phyloP scores from a whole-genome alignment of 305 asterid genomes.

The Fraxinus sp. region DNA sequence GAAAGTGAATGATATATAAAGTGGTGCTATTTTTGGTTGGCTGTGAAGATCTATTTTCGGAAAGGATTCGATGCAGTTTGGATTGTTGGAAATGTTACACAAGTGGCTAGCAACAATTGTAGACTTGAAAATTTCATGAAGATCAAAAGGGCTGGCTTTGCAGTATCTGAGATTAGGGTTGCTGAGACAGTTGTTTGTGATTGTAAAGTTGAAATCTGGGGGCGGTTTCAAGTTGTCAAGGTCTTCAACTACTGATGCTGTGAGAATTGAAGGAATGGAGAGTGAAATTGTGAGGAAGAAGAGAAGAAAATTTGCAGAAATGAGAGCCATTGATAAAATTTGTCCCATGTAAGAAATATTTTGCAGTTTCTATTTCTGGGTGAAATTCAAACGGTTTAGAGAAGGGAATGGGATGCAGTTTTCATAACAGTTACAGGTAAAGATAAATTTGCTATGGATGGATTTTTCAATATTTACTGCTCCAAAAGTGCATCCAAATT shows the following conservation, averaged over 20 bases:
- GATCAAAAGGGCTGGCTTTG: slow-evolving; percentile 41
- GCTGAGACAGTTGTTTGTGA: slow-evolving; percentile 46
- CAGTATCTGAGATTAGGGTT: slow-evolving; percentile 60
- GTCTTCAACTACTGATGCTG: slow-evolving; percentile 50
- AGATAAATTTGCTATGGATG: background rate
- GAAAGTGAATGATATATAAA: slow-evolving; percentile 53
- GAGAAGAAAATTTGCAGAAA: slow-evolving; percentile 17
- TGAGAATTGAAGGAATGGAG: slow-evolving; percentile 15
- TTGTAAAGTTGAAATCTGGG: slow-evolving; percentile 49
- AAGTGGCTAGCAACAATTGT: slow-evolving; percentile 60
- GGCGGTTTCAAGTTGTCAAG: slow-evolving; percentile 52
- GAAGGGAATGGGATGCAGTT: background rate
- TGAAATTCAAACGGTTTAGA: background rate
- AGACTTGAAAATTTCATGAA: slow-evolving; percentile 47
- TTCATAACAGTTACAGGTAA: background rate
- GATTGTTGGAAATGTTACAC: slow-evolving; percentile 49
- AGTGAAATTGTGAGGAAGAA: slow-evolving; percentile 15
- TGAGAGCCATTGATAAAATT: slow-evolving; percentile 32
- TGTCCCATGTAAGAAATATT: background rate
- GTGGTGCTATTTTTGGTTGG: slow-evolving; percentile 47
- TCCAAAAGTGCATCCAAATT: background rate
- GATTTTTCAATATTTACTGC: background rate
- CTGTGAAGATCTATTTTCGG: slow-evolving; percentile 47
- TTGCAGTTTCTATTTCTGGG: background rate
- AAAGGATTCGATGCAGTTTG: slow-evolving; percentile 51